Base-by-base conservation (phyloP, 257 asterid genomes). In the Primulina tabacum region DNA sequence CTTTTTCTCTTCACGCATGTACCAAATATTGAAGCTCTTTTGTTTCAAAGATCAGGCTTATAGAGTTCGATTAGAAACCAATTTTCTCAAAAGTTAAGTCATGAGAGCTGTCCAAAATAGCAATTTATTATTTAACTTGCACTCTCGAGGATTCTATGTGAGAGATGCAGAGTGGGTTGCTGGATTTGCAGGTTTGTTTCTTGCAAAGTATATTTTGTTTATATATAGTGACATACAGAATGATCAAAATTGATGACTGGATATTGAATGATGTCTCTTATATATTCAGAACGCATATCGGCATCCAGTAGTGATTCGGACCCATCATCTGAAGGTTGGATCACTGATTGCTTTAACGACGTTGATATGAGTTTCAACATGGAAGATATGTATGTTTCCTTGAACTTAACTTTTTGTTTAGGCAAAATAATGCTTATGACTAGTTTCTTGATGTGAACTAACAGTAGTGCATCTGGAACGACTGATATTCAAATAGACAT, bases 291-390 rank as follows among this genome's bases (percentile, higher is more conserved):
- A 20, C 79, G 60, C 37, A 52, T 60, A 8, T 38, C 78, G 18
- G 70, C 73, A 16, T 72, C 84, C 24, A 71, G 79, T 70, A 80
- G 78, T 34, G 89, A 83, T 66, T 77, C 89, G 80, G 95, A 89
- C 74, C 94, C 81, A 9, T 79, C 96, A 20, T 75, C 92, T 7
- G 97, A 93, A 82, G 88, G 88, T 33, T 93, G 97, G 97, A 85
- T 88, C 64, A 85, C 90, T 3, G 83, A 83, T 70, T 90, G 97
- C 86, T 78, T 90, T 55, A 87, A 76, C 29, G 96, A 90, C 43
- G 47, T 74, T 0, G 86, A 77, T 18, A 73, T 74, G 78, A 75
- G 82, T 21, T 68, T 75, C 62, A 58, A 64, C 74, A 58, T 43
- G 12, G 89, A 84, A 69, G 87, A 87, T 75, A 62, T 75, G 98